These are phyloP conservation scores for Fusarium equiseti DNA, from an alignment of 2,329 filamentous ascomycete species.

Conservation along the genomic window DNA sequence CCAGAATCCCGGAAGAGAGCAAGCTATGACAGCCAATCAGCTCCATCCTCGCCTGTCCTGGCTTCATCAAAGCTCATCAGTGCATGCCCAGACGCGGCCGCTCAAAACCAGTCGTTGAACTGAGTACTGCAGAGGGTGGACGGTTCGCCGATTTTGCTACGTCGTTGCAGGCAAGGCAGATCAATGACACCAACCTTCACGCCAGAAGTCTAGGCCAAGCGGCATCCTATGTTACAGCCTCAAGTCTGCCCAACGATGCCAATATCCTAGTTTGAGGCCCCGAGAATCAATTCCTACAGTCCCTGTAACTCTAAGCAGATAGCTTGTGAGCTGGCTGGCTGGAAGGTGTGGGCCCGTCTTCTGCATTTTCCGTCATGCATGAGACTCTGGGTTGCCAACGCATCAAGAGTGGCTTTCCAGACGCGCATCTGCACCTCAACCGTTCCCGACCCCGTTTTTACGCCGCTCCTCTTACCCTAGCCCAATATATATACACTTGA, in stretches of 20 bases:
- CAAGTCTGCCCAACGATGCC: slow-evolving; percentile 16
- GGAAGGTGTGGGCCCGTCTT: slow-evolving; percentile 45
- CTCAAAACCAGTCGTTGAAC: slow-evolving; percentile 9
- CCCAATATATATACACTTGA: slow-evolving; percentile 50
- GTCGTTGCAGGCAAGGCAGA: slow-evolving; percentile 15
- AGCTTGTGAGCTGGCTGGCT: slow-evolving; percentile 41
- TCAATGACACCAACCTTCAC: slow-evolving; percentile 7
- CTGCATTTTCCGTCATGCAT: slow-evolving; percentile 72
- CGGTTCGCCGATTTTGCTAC: slow-evolving; percentile 18
- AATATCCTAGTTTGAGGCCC: slow-evolving; percentile 36
- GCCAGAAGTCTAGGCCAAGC: neutral
- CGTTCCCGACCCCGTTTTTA: slow-evolving; percentile 42
- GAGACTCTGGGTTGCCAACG: slow-evolving; percentile 53
- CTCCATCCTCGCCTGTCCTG: slow-evolving; percentile 11
- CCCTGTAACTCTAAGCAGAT: slow-evolving; percentile 18
- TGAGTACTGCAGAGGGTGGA: slow-evolving; percentile 14
- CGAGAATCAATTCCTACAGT: slow-evolving; percentile 25
- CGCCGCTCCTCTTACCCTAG: slow-evolving; percentile 42
- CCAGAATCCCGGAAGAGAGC: slow-evolving; percentile 39
- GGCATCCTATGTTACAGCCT: slow-evolving; percentile 2
- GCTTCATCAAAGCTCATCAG: slow-evolving; percentile 29
- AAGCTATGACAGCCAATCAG: slow-evolving; percentile 40
- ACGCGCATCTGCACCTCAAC: slow-evolving; percentile 46
- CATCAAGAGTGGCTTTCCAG: slow-evolving; percentile 53
- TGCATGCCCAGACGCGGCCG: slow-evolving; percentile 33